Conservation (phyloP, 2,329 filamentous ascomycete species). For the Penicillium sp. region DNA sequence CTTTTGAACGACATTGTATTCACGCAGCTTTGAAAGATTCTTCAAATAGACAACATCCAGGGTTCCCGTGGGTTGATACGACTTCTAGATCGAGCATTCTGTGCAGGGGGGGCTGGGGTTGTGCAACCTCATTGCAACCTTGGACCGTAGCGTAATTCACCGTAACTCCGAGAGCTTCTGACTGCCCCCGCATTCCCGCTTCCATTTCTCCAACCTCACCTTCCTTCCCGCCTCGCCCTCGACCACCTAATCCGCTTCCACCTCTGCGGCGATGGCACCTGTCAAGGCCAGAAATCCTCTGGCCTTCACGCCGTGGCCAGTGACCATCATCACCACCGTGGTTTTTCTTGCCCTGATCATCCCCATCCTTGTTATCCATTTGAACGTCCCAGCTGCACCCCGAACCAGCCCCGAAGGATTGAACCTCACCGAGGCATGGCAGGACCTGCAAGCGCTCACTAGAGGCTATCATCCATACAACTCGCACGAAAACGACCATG, state of each 20-base stretch:
- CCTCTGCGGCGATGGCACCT: slow-evolving; percentile 38
- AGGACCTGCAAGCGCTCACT: slow-evolving; percentile 76
- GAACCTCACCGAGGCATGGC: slow-evolving; percentile 84
- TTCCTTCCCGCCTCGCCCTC: slow-evolving; percentile 11
- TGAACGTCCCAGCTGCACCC: slow-evolving; percentile 71
- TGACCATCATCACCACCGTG: slow-evolving; percentile 75
- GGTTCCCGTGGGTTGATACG: not conserved
- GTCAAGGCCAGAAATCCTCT: slow-evolving; percentile 53
- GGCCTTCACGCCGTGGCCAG: slow-evolving; percentile 77
- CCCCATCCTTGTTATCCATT: slow-evolving; percentile 72
- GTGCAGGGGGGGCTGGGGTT: not conserved
- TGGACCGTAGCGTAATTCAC: slow-evolving; percentile 13
- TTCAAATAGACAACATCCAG: not conserved
- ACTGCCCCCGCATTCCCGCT: slow-evolving; percentile 28
- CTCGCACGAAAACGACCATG: slow-evolving; percentile 76
- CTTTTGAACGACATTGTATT: slow-evolving; percentile 24
- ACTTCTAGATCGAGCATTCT: not conserved
- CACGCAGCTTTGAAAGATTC: slow-evolving; percentile 3
- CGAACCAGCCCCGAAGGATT: slow-evolving; percentile 63
- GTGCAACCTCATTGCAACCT: slow-evolving; percentile 11
- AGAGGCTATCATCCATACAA: slow-evolving; percentile 85
- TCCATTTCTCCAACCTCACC: slow-evolving; percentile 27
- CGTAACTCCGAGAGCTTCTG: slow-evolving; percentile 14
- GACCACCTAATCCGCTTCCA: slow-evolving; percentile 10
- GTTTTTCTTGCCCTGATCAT: slow-evolving; percentile 79